phyloP scores from a whole-genome alignment of 1,284 basidiomycete genomes.

The Fistulina hepatica region DNA sequence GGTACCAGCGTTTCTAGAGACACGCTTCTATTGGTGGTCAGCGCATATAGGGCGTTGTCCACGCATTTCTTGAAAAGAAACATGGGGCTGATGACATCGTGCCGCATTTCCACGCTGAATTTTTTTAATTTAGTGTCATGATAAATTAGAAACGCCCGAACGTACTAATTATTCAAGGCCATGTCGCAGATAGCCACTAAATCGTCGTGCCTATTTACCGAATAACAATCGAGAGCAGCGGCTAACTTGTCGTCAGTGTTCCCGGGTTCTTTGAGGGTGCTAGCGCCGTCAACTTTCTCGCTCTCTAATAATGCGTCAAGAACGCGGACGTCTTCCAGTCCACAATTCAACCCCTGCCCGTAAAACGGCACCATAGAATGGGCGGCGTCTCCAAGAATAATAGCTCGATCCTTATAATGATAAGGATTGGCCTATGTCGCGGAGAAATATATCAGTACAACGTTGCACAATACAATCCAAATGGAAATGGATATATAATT shows the following conservation, averaged over 20 bases:
- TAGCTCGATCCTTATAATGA: conserved; percentile 80
- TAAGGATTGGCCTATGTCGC: conserved; percentile 66
- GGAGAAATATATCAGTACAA: conserved; percentile 12
- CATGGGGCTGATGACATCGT: conserved; percentile 73
- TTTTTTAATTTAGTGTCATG: conserved; percentile 10
- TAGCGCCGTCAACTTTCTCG: conserved; percentile 13
- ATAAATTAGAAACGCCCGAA: conserved; percentile 16
- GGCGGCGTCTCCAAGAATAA: conserved; percentile 89
- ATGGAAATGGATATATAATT: conserved; percentile 22
- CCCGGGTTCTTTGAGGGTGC: conserved; percentile 27
- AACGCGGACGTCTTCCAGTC: conserved; percentile 92
- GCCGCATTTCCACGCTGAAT: conserved; percentile 85
- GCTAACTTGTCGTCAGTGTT: conserved; percentile 48
- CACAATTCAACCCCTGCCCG: conserved; percentile 96
- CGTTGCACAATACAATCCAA: conserved; percentile 20
- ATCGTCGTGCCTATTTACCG: conserved; percentile 75
- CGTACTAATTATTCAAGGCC: conserved; percentile 94
- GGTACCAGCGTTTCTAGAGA: conserved; percentile 31
- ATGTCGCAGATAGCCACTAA: conserved; percentile 84
- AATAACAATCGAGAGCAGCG: conserved; percentile 66
- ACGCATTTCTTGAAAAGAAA: conserved; percentile 77
- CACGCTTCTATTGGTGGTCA: conserved; percentile 39
- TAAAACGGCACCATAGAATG: conserved; percentile 99
- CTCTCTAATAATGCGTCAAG: conserved; percentile 60
- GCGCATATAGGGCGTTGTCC: conserved; percentile 64